Evolutionary conservation across 495 filamentous ascomycete species (phyloP), one percentile per base, ranked within the genome.

Genomic region (Trichoderma gamsii): DNA sequence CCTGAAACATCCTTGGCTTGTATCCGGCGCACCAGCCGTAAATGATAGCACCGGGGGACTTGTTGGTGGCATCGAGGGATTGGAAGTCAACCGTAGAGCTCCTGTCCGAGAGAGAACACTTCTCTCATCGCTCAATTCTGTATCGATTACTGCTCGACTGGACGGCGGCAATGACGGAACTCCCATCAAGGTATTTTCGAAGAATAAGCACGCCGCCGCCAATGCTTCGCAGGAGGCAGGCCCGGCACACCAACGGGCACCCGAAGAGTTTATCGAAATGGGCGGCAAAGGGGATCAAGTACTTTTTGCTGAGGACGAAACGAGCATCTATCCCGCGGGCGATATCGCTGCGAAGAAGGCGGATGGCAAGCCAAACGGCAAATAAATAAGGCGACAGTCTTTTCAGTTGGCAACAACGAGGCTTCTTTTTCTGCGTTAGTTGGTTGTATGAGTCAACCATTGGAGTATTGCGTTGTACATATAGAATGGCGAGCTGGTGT

Each of bases 21-120:
- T 86, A 1, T 74, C 80, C 29, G 78, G 79, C 41, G 75, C 73
- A 9, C 69, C 87, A 35, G 84, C 82, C 65, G 79, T 85, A 7
- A 86, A 85, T 52, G 96, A 98, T 75, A 97, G 93, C 76, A 97
- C 92, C n/a, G 94, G 96, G 71, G 92, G 92, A 35, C 83, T 99
- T 21, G 92, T 93, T 0, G 90, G 90, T 21, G 91, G 90, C 16
- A 82, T 99, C 70, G 87, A 85, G 27, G 85, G 87, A 41, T 83
- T 99, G 27, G 93, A 94, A 70, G 93, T 99, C 77, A 88, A 87
- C 15, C 90, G 89, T 71, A 87, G 93, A 66, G 95, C 93, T 73
- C 77, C 90, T 1, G 78, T 82, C 27, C 85, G 95, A 5, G 91
- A 98, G 76, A 87, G 95, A 21, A 99, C 95, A 0, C 80, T 99